These are phyloP conservation scores for Primulina huaijiensis DNA, from an alignment of 257 asterid species.

Conservation along the genomic window DNA sequence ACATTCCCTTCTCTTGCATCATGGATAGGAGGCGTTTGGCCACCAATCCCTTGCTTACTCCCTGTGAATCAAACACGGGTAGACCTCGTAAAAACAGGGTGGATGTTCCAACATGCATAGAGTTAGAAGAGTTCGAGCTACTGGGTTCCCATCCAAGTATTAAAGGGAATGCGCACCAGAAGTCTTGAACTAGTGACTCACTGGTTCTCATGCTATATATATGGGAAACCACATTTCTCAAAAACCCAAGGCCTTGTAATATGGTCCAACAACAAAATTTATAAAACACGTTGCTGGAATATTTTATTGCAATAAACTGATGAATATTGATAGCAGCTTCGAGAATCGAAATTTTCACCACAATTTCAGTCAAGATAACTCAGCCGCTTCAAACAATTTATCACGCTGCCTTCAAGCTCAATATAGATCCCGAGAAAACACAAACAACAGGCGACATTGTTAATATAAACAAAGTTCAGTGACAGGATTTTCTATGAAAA, in stretches of 20 bases:
- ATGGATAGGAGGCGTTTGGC: constrained; percentile 44
- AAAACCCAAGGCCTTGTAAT: too few species aligned
- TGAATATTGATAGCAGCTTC: too few species aligned
- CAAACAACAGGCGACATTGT: constrained; percentile 32
- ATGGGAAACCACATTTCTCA: not conserved
- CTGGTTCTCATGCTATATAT: not conserved
- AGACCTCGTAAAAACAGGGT: not conserved
- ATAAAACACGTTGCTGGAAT: too few species aligned
- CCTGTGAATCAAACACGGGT: constrained; percentile 29
- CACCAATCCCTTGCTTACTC: constrained; percentile 56
- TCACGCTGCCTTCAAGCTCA: too few species aligned
- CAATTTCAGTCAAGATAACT: not conserved
- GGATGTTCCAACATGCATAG: not conserved
- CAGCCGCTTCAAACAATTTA: not conserved
- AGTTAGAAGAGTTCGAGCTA: not conserved
- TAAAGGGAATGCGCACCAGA: too few species aligned
- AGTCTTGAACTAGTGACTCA: not conserved
- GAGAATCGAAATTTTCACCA: not conserved
- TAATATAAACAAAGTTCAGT: constrained; percentile 53
- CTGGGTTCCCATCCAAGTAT: too few species aligned
- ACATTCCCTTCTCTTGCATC: constrained; percentile 44
- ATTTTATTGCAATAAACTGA: too few species aligned
- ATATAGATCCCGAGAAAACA: too few species aligned
- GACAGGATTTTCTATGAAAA: constrained; percentile 53
- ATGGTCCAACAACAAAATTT: too few species aligned